A percentile compares a stretch with the other conserved stretches of the same genome.
phyloP scores from a whole-genome alignment of 805 yeast genomes.

The Peterozyma toletana region DNA sequence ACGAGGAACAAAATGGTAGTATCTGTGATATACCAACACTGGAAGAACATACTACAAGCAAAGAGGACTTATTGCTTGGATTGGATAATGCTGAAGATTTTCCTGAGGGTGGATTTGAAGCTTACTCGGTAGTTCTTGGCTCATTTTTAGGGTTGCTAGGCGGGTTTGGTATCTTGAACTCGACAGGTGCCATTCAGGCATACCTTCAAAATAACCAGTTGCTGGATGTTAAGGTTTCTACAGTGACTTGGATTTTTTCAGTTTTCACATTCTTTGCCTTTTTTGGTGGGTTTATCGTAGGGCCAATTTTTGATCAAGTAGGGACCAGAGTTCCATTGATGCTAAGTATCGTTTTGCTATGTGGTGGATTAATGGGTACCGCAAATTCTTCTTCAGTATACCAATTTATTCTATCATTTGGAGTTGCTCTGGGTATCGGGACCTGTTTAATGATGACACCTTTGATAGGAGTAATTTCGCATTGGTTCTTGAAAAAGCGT shows the following conservation, averaged over 20 bases:
- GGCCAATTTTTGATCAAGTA: slow-evolving; percentile 54
- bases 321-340: slow-evolving; percentile 43
- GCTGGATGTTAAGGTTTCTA: slow-evolving; percentile 32
- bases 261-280: slow-evolving; percentile 44
- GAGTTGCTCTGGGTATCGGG: slow-evolving; percentile 50
- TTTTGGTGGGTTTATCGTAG: slow-evolving; percentile 25
- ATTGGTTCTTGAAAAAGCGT: slow-evolving; percentile 56
- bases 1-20: too few relatives aligned
- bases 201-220: slow-evolving; percentile 53
- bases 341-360: slow-evolving; percentile 36
- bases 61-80: not conserved
- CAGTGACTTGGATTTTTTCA: slow-evolving; percentile 64
- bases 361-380: slow-evolving; percentile 48
- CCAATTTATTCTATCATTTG: slow-evolving; percentile 58
- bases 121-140: slow-evolving; percentile 32
- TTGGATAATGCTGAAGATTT: slow-evolving; percentile 9
- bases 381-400: slow-evolving; percentile 47
- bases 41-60: too few relatives aligned
- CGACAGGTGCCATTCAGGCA: slow-evolving; percentile 58
- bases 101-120: slow-evolving; percentile 33
- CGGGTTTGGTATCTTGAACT: slow-evolving; percentile 47
- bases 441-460: slow-evolving; percentile 58
- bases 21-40: too few relatives aligned
- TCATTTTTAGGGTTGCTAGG: slow-evolving; percentile 32
- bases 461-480: slow-evolving; percentile 51